Evolutionary conservation across 371 early-diverging fungal species (phyloP).

Genomic region (Sporodiniella umbellata): DNA sequence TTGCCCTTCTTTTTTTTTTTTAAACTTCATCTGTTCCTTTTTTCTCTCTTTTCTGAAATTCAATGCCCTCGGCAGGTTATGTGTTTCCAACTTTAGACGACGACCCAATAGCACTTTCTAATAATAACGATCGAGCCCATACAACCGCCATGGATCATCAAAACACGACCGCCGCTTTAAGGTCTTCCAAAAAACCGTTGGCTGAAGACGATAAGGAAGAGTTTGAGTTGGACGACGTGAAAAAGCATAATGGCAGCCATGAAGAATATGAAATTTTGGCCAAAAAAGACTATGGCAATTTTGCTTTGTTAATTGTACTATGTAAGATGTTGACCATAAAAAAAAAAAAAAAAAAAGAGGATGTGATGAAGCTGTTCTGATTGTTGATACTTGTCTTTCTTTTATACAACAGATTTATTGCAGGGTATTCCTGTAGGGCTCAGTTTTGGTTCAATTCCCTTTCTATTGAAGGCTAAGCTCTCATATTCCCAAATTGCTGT

Average conservation of each 20-base stretch:
- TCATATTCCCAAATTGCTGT: constrained; percentile 89
- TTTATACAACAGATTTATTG: constrained; percentile 63
- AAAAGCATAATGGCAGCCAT: background rate
- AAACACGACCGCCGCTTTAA: constrained; percentile 25
- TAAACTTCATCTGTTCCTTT: too few species aligned
- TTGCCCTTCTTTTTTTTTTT: background rate
- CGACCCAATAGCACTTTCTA: constrained; percentile 31
- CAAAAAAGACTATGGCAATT: constrained; percentile 59
- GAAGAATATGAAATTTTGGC: constrained; percentile 19
- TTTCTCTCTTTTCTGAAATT: background rate
- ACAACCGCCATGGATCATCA: constrained; percentile 35
- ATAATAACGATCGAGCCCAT: constrained; percentile 1
- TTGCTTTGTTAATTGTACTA: constrained; percentile 61
- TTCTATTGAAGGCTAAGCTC: constrained; percentile 86
- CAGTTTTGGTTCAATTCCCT: constrained; percentile 89
- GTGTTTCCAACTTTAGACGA: constrained; percentile 35
- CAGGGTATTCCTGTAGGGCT: constrained; percentile 95
- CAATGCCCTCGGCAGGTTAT: constrained; percentile 34
- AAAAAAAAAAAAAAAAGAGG: too few species aligned
- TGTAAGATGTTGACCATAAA: constrained; percentile 43
- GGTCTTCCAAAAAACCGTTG: constrained; percentile 22
- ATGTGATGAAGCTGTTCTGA: too few species aligned
- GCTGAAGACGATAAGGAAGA: constrained; percentile 38
- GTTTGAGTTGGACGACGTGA: constrained; percentile 24
- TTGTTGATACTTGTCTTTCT: background rate